Conservation (phyloP, 2,329 filamentous ascomycete genomes). For the Fusarium agapanthi region DNA sequence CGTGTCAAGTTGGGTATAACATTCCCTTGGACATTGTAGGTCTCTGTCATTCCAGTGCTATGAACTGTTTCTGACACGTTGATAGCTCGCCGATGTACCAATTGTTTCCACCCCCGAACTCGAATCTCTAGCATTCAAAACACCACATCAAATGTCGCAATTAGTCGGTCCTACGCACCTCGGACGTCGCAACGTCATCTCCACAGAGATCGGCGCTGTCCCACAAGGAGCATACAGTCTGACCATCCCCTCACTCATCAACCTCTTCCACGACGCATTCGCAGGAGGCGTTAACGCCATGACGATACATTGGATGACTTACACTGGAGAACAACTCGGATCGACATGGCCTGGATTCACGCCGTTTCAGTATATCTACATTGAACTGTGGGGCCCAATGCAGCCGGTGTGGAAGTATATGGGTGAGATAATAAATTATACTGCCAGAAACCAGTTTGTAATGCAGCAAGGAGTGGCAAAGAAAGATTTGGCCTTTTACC, state of each 20-base stretch:
- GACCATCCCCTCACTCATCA: neutral
- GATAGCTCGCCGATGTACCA: neutral
- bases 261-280: neutral
- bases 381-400: neutral
- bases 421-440: neutral
- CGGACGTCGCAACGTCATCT: neutral
- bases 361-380: neutral
- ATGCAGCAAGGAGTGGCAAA: neutral
- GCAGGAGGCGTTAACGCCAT: neutral
- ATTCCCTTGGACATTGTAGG: neutral
- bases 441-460: neutral
- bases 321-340: neutral
- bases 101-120: neutral
- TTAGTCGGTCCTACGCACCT: neutral
- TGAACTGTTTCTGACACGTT: fast-evolving
- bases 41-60: no score
- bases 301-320: neutral
- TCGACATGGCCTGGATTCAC: neutral
- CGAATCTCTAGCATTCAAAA: neutral
- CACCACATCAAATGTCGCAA: neutral
- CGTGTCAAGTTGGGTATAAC: neutral
- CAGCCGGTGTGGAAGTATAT: neutral
- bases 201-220: neutral
- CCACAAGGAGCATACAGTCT: neutral
- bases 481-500: neutral